These are phyloP conservation scores for Canavalia gladiata DNA, from an alignment of 306 rosid species.

Conservation along the genomic window DNA sequence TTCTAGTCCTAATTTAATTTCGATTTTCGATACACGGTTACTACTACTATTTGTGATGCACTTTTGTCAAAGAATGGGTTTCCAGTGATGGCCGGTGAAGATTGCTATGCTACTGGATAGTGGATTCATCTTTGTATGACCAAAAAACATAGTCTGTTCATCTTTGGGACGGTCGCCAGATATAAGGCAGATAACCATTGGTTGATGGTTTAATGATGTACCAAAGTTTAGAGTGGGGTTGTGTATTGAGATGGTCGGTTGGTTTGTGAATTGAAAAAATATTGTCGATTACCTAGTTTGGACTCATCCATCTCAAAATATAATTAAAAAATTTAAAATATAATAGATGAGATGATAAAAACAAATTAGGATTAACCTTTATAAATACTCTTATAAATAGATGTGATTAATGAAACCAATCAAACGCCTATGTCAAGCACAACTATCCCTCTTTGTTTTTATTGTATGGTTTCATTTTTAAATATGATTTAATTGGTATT, in stretches of 20 bases:
- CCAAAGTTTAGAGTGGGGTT: too few relatives aligned
- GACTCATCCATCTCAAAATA: too few relatives aligned
- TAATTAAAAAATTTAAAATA: too few relatives aligned
- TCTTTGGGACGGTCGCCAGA: neutral
- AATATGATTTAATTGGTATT: neutral
- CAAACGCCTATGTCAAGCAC: neutral
- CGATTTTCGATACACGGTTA: neutral
- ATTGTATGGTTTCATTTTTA: neutral
- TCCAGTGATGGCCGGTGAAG: neutral
- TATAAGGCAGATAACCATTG: neutral
- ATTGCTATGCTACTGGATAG: neutral
- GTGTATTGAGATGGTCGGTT: too few relatives aligned
- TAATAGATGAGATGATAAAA: too few relatives aligned
- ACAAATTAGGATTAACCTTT: too few relatives aligned
- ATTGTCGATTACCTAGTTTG: too few relatives aligned
- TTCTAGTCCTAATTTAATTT: neutral
- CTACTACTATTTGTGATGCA: neutral
- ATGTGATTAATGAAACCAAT: neutral
- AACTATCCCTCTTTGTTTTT: neutral
- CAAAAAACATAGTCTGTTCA: neutral
- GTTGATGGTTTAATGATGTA: neutral
- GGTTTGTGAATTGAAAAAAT: neutral
- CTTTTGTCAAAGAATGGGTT: neutral
- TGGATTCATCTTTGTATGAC: too few relatives aligned
- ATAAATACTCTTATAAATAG: too few relatives aligned